These are phyloP conservation scores for Pseudoneurospora amorphoporcata DNA, from an alignment of 495 filamentous ascomycete genomes.

Conservation along the genomic window DNA sequence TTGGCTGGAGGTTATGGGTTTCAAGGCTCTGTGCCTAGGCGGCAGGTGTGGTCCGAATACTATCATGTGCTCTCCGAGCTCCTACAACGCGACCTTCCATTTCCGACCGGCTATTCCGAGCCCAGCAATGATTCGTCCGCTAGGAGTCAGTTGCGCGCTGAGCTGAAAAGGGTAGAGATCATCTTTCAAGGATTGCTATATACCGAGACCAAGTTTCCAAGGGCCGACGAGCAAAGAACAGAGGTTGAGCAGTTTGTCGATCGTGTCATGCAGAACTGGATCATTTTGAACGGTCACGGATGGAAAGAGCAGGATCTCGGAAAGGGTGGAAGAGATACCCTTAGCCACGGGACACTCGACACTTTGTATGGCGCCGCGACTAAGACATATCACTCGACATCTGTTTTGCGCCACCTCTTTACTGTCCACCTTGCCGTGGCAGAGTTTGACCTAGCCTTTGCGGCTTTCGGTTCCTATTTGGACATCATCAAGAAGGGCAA, in stretches of 20 bases:
- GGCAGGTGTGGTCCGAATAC: slow-evolving; percentile 69
- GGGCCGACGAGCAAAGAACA: slow-evolving; percentile 60
- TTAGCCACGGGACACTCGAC: slow-evolving; percentile 66
- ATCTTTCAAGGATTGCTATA: slow-evolving; percentile 65
- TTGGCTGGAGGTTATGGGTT: slow-evolving; percentile 38
- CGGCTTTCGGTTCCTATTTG: slow-evolving; percentile 80
- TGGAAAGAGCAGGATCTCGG: slow-evolving; percentile 74
- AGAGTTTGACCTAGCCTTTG: slow-evolving; percentile 79
- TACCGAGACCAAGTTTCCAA: slow-evolving; percentile 69
- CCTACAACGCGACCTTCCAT: slow-evolving; percentile 42
- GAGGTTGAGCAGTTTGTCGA: slow-evolving; percentile 76
- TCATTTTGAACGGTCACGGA: slow-evolving; percentile 57
- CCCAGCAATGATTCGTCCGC: slow-evolving; percentile 36
- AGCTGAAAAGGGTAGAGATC: slow-evolving; percentile 64
- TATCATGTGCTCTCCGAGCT: slow-evolving; percentile 64
- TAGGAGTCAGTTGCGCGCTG: slow-evolving; percentile 54
- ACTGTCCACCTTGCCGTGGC: slow-evolving; percentile 74
- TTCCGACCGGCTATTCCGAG: slow-evolving; percentile 33
- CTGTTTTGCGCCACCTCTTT: slow-evolving; percentile 78
- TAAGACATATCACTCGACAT: slow-evolving; percentile 87
- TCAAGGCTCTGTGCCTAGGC: slow-evolving; percentile 37
- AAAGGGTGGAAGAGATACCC: slow-evolving; percentile 60
- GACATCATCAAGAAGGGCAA: slow-evolving; percentile 75
- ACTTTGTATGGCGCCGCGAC: slow-evolving; percentile 79
- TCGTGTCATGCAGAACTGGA: slow-evolving; percentile 76